Base-by-base conservation (phyloP, 345 rosid genomes). In the Eucalyptus sp. region DNA sequence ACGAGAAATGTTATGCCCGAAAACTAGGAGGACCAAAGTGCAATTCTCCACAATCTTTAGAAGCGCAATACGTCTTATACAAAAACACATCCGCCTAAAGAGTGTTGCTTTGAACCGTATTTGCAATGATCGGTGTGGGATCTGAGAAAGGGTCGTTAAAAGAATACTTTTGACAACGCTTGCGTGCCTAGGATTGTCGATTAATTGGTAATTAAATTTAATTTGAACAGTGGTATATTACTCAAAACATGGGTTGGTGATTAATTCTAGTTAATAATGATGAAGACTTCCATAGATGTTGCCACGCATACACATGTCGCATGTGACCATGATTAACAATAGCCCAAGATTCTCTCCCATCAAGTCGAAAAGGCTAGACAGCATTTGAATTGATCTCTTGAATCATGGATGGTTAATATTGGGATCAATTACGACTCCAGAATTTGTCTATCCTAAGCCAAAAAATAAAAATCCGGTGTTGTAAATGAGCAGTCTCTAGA, bases 271-370 rank as follows among this genome's bases (percentile, higher is more conserved):
- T 64, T 17, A 15, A 64, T 33, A n/a, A 64, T n/a, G 76, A 64
- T n/a, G 76, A 15, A 15, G 76, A 64, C 18, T n/a, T n/a, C 76
- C 76, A 7, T 29, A n/a, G 37, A 64, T n/a, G n/a, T 64, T 64
- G 37, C 76, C 76, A n/a, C 10, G 71, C 9, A 13, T 7, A 6
- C 66, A 11, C 66, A 27, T 60, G 66, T 60, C 8, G 31, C 66
- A 25, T 0, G 33, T 60, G 68, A 60, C 20, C 76, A 64, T 1
- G 76, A n/a, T 17, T 15, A 64, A n/a, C 37, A n/a, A 64, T 14
- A 64, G 0, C 76, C 8, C 8, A 1, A 64, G 76, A n/a, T n/a
- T 64, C 20, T 27, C 68, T 56, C 66, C 3, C 8, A 20, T 0
- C 10, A 3, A 1, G 60, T 54, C 3, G 24, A 18, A 54, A 54